Evolutionary conservation across 2,329 filamentous ascomycete genomes (phyloP).

Genomic region (Hypoxylon sp.): DNA sequence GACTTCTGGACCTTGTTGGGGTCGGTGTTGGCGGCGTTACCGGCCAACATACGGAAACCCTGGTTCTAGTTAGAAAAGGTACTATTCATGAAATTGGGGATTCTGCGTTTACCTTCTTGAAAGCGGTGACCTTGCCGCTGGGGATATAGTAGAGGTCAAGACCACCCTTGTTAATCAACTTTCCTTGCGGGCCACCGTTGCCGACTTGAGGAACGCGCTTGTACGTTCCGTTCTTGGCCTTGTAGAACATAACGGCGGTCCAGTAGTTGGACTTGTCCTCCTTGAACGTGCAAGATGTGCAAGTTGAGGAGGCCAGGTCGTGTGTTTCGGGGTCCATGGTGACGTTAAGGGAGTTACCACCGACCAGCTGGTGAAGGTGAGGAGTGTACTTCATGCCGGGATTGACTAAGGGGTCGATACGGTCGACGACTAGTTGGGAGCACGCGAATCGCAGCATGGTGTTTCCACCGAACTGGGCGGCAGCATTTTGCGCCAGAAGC

Average conservation of each 20-base stretch:
- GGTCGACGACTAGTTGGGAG: constrained; percentile 64
- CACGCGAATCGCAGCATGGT: constrained; percentile 65
- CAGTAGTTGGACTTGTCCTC: constrained; percentile 65
- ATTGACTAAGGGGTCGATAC: constrained; percentile 63
- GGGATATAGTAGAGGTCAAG: constrained; percentile 64
- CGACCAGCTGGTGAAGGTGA: constrained; percentile 64
- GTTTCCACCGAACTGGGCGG: constrained; percentile 51
- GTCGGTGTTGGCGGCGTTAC: constrained; percentile 61
- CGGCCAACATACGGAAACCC: constrained; percentile 65
- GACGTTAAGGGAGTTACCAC: constrained; percentile 63
- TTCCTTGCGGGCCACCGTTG: constrained; percentile 62
- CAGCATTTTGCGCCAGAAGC: constrained; percentile 53
- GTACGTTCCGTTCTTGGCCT: constrained; percentile 61
- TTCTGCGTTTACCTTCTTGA: constrained; percentile 55
- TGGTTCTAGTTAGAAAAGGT: constrained; percentile 36
- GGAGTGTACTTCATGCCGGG: constrained; percentile 62
- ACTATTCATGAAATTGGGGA: not conserved
- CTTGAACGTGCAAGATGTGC: constrained; percentile 62
- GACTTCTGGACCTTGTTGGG: constrained; percentile 56
- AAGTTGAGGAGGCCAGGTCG: constrained; percentile 58
- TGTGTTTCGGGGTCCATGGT: constrained; percentile 59
- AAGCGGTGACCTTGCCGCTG: constrained; percentile 60
- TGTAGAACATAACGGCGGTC: constrained; percentile 64
- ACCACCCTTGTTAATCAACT: constrained; percentile 61
- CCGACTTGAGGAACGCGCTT: constrained; percentile 62